phyloP scores from a whole-genome alignment of 2,329 filamentous ascomycete genomes.

The Ophiostoma perfectum region DNA sequence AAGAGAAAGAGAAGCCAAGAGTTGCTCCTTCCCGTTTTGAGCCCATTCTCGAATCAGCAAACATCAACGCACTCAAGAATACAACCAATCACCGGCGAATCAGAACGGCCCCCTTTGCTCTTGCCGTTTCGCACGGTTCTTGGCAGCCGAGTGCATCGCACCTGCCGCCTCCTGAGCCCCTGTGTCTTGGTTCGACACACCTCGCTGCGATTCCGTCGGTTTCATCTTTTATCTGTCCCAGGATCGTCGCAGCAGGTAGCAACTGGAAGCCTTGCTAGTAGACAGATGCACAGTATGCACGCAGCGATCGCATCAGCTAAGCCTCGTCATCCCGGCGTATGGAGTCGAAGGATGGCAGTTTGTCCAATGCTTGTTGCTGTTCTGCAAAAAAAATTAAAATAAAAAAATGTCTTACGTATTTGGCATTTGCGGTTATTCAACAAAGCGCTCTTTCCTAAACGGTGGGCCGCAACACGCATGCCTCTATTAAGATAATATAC shows the following conservation, averaged over 20 bases:
- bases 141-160: conserved; percentile 13
- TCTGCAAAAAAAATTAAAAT: neutral
- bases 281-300: neutral
- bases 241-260: conserved; percentile 11
- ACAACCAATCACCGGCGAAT: neutral
- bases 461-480: conserved; percentile 9
- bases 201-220: conserved; percentile 11
- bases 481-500: no score
- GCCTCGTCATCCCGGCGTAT: neutral
- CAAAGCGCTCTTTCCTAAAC: neutral
- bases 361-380: neutral
- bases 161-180: conserved; percentile 21
- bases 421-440: conserved; percentile 2
- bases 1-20: neutral
- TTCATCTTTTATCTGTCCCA: conserved; percentile 21
- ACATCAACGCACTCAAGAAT: neutral
- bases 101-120: neutral
- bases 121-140: conserved; percentile 3
- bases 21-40: neutral
- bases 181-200: conserved; percentile 20
- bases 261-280: neutral
- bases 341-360: no score
- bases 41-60: neutral
- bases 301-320: neutral
- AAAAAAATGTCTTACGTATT: neutral